Conservation (phyloP, 2,329 filamentous ascomycete genomes). For the Colletotrichum sp. region DNA sequence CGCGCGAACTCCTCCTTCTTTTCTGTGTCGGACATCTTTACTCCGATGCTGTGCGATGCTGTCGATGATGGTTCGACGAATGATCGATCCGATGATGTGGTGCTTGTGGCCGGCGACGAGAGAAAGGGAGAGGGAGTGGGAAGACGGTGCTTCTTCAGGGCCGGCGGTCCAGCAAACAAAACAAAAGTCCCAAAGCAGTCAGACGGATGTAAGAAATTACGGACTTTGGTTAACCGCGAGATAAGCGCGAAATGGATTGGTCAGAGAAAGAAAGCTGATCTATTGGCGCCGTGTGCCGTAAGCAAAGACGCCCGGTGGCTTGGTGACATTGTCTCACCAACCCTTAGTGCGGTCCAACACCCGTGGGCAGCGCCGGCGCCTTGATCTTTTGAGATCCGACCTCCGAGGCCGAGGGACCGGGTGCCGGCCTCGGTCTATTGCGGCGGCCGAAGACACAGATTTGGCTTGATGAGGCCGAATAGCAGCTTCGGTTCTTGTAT, state of each 20-base stretch:
- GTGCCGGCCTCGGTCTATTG: background rate
- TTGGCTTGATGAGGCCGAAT: background rate
- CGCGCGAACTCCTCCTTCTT: background rate
- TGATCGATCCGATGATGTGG: background rate
- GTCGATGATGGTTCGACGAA: background rate
- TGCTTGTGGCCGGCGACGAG: background rate
- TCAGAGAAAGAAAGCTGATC: background rate
- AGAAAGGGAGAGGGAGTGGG: background rate
- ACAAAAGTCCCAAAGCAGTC: background rate
- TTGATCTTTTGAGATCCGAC: background rate
- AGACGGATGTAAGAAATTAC: background rate
- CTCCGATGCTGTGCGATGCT: background rate
- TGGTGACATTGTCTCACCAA: background rate
- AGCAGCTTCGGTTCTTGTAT: background rate
- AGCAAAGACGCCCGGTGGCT: background rate
- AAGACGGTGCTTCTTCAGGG: fast-evolving
- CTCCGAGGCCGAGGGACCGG: background rate
- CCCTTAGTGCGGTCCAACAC: background rate
- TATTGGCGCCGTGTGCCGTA: background rate
- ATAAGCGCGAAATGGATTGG: background rate
- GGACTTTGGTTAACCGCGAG: background rate
- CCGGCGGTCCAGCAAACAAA: background rate
- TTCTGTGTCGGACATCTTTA: background rate
- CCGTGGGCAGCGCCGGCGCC: background rate
- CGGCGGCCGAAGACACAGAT: background rate